Evolutionary conservation across 2,329 filamentous ascomycete species (phyloP).

Genomic region (Aureobasidium sp.): DNA sequence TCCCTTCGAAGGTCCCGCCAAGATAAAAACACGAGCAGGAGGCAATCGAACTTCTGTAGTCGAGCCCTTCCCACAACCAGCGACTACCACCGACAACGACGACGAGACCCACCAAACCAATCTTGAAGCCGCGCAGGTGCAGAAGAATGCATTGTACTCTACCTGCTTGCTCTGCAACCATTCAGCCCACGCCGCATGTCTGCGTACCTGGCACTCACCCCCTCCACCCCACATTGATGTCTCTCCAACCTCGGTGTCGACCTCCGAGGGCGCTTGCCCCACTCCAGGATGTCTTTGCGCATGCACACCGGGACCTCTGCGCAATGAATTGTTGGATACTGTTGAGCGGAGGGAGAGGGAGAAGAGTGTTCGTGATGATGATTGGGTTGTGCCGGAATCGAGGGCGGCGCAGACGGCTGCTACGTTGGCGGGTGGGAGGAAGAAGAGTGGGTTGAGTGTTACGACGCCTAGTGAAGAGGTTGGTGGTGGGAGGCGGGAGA

Average conservation of each 20-base stretch:
- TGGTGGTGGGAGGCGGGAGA: conserved; percentile 24
- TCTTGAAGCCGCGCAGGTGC: not conserved
- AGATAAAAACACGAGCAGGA: conserved; percentile 25
- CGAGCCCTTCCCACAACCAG: not conserved
- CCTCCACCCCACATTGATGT: not conserved
- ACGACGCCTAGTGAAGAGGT: conserved; percentile 20
- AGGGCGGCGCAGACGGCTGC: conserved; percentile 5
- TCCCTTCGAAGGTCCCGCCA: conserved; percentile 29
- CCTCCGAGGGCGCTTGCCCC: conserved; percentile 7
- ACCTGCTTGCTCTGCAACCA: conserved; percentile 57
- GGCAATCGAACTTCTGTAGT: conserved; percentile 1
- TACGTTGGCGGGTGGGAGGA: conserved; percentile 2
- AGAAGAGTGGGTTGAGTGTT: not conserved
- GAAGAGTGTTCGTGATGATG: conserved; percentile 7
- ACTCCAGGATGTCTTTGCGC: conserved; percentile 12
- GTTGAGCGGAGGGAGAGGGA: not conserved
- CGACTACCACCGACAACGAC: not conserved
- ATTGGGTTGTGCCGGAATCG: conserved; percentile 8
- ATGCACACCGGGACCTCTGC: conserved; percentile 8
- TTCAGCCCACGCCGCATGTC: conserved; percentile 52
- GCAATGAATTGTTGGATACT: not conserved
- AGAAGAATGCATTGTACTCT: conserved; percentile 41
- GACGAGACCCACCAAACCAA: not conserved
- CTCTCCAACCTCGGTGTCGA: not conserved
- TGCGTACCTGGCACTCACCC: conserved; percentile 48